Conservation (phyloP, 495 filamentous ascomycete genomes). For the Talaromyces nanjingensis region DNA sequence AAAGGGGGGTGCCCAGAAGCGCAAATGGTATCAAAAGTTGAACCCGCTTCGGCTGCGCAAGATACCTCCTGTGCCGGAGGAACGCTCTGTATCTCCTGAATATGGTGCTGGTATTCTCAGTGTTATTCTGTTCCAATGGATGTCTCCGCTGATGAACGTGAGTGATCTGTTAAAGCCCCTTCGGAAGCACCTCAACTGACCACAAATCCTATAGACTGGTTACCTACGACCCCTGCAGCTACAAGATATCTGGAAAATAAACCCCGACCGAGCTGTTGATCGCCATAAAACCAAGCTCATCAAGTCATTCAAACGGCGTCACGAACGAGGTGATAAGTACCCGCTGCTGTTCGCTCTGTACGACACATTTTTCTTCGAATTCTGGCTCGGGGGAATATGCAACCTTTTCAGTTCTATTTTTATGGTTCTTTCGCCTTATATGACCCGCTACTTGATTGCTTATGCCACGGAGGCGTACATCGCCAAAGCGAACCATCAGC, state of each 20-base stretch:
- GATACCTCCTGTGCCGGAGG: conserved; percentile 46
- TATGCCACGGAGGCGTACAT: conserved; percentile 77
- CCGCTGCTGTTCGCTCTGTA: conserved; percentile 76
- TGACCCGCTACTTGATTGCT: conserved; percentile 66
- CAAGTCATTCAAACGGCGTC: conserved; percentile 58
- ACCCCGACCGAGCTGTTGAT: conserved; percentile 68
- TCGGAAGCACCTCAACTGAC: neutral
- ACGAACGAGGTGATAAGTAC: conserved; percentile 59
- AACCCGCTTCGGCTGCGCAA: conserved; percentile 49
- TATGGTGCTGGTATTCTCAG: conserved; percentile 48
- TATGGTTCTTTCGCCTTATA: conserved; percentile 68
- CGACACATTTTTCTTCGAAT: conserved; percentile 81
- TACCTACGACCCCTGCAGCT: conserved; percentile 79
- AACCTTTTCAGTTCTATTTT: conserved; percentile 63
- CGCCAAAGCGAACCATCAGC: conserved; percentile 32
- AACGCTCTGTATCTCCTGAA: conserved; percentile 43
- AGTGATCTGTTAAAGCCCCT: neutral
- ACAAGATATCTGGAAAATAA: conserved; percentile 82
- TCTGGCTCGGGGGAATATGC: conserved; percentile 74
- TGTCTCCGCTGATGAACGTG: conserved; percentile 50
- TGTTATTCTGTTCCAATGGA: conserved; percentile 53
- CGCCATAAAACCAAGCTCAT: conserved; percentile 56
- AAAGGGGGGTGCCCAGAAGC: neutral
- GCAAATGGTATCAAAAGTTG: conserved; percentile 34
- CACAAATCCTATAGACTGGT: conserved; percentile 34